Evolutionary conservation across 176 grass and related monocot genomes (phyloP).

Genomic region (Raddia guianensis): DNA sequence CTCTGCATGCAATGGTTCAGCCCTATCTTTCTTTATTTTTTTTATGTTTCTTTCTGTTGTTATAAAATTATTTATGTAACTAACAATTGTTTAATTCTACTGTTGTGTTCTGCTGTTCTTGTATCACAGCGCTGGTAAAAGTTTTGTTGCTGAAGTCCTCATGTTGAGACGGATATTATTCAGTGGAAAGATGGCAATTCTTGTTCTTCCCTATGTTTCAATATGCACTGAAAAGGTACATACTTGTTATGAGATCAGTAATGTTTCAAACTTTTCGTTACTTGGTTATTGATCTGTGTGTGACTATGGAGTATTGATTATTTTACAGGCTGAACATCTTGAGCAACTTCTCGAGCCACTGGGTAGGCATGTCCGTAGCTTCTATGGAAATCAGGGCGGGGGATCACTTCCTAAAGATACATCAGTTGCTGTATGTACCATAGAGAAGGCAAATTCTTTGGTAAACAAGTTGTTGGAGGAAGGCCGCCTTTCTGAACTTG

Average conservation of each 20-base stretch:
- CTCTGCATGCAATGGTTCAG: conserved; percentile 2
- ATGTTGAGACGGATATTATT: conserved; percentile 91
- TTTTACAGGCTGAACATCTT: conserved; percentile 81
- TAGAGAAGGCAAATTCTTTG: conserved; percentile 98
- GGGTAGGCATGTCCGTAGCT: conserved; percentile 92
- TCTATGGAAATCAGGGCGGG: conserved; percentile 88
- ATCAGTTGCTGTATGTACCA: conserved; percentile 96
- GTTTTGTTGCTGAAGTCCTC: conserved; percentile 96
- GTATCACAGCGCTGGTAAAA: conserved; percentile 90
- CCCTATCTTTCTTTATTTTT: neutral
- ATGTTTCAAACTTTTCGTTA: conserved; percentile 31
- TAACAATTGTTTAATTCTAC: conserved; percentile 12
- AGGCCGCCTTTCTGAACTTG: conserved; percentile 92
- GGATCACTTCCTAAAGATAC: conserved; percentile 89
- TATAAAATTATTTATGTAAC: conserved; percentile 21
- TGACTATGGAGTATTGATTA: conserved; percentile 33
- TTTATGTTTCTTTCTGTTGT: neutral
- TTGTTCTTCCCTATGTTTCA: conserved; percentile 97
- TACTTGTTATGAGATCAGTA: conserved; percentile 5
- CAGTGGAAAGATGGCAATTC: conserved; percentile 85
- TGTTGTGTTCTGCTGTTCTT: neutral
- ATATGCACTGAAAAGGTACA: conserved; percentile 93
- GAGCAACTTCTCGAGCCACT: conserved; percentile 94
- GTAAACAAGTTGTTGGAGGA: conserved; percentile 91
- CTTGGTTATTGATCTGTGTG: neutral